Evolutionary conservation across 2,329 filamentous ascomycete genomes (phyloP).

Genomic region (Penicillium hesseltinei): DNA sequence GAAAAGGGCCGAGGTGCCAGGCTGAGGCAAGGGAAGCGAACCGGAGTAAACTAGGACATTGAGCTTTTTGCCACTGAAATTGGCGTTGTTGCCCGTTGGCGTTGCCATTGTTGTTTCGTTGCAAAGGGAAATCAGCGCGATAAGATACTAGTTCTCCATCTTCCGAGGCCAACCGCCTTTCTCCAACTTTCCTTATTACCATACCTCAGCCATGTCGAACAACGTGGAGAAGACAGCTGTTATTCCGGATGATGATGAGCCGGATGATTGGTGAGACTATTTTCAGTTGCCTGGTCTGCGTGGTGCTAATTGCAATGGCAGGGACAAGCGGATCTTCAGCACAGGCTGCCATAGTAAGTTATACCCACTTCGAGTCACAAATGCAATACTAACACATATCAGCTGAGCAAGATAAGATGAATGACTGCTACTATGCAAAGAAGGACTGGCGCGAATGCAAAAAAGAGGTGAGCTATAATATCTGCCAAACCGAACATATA

Average conservation of each 20-base stretch:
- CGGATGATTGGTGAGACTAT: slow-evolving; percentile 80
- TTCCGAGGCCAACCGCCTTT: slow-evolving; percentile 18
- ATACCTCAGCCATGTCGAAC: slow-evolving; percentile 54
- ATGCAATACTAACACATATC: slow-evolving; percentile 11
- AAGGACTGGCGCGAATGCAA: slow-evolving; percentile 93
- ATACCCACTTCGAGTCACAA: not conserved
- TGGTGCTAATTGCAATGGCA: slow-evolving; percentile 43
- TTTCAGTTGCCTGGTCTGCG: slow-evolving; percentile 6
- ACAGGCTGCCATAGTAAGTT: slow-evolving; percentile 81
- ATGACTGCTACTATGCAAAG: slow-evolving; percentile 92
- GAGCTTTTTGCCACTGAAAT: slow-evolving; percentile 66
- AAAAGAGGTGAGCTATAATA: slow-evolving; percentile 66
- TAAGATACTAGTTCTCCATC: slow-evolving; percentile 18
- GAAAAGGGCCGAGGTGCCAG: slow-evolving; percentile 27
- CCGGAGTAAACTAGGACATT: slow-evolving; percentile 94
- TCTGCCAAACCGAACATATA: not conserved
- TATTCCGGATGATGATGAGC: slow-evolving; percentile 66
- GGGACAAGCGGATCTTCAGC: slow-evolving; percentile 97
- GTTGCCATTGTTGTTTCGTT: slow-evolving; percentile 30
- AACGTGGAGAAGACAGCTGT: slow-evolving; percentile 48
- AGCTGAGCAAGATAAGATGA: slow-evolving; percentile 90
- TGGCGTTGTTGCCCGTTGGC: slow-evolving; percentile 31
- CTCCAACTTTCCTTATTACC: slow-evolving; percentile 3
- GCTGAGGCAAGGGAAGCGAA: slow-evolving; percentile 44
- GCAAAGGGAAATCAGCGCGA: slow-evolving; percentile 14